Conservation (phyloP, 2,329 filamentous ascomycete genomes). For the Fusarium gaditjirri region DNA sequence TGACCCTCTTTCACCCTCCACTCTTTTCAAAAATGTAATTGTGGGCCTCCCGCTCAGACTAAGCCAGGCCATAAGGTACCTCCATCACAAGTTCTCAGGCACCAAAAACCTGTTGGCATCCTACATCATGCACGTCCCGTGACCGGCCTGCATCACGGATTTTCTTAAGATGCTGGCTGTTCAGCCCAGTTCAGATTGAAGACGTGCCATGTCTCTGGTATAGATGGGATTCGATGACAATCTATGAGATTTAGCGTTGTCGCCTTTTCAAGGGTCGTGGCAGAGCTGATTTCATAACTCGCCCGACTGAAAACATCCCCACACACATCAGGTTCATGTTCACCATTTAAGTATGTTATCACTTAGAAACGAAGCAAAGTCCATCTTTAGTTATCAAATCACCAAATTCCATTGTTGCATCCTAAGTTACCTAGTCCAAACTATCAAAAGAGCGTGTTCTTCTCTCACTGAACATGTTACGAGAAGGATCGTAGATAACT, state of each 20-base stretch:
- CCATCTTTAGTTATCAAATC: not conserved
- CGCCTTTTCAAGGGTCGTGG: not conserved
- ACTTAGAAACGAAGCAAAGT: not conserved
- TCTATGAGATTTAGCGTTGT: not conserved
- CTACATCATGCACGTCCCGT: slow-evolving; percentile 28
- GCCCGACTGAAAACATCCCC: not conserved
- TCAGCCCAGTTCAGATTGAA: not conserved
- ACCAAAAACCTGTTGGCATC: slow-evolving; percentile 34
- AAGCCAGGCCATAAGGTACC: slow-evolving; percentile 14
- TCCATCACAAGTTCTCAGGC: slow-evolving; percentile 31
- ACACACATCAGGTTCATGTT: not conserved
- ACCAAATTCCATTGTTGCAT: slow-evolving; percentile 39
- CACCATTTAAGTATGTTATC: not conserved
- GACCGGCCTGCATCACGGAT: slow-evolving; percentile 27
- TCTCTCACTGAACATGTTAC: slow-evolving; percentile 30
- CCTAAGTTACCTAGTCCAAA: slow-evolving; percentile 35
- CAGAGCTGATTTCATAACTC: not conserved
- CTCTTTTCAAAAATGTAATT: slow-evolving; percentile 28
- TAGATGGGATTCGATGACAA: not conserved
- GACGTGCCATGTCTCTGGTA: not conserved
- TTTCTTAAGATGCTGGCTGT: slow-evolving; percentile 6
- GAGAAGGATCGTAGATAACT: slow-evolving; percentile 23
- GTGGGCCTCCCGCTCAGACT: slow-evolving; percentile 8
- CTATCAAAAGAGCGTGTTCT: slow-evolving; percentile 43
- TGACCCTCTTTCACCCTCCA: slow-evolving; percentile 32